Base-by-base conservation (phyloP, 768 basidiomycete species). In the Psilocybe subaeruginosa region DNA sequence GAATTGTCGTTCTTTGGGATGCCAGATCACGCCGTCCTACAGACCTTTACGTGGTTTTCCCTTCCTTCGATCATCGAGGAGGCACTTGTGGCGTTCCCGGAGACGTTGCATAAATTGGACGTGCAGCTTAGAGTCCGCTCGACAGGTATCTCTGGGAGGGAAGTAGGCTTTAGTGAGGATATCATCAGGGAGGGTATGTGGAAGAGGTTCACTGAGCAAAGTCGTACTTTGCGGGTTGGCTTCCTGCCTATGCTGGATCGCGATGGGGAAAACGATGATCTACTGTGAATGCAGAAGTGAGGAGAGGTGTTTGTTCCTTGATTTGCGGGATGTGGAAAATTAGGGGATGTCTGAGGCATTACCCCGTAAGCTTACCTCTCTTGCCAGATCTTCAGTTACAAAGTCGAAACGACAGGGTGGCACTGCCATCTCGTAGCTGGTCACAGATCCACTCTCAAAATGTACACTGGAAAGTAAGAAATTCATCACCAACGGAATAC, bases 31-130 rank as follows among this genome's bases (percentile, higher is more conserved):
- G 59, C 68, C 4, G 58, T 72, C 8, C 52, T 75, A 8, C 66
- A 72, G 54, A 52, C 62, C 4, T 73, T 69, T 58, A 66, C 64
- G 56, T 76, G 74, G 73, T 71, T 69, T 27, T 45, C 60, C 30
- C 65, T 74, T 7, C 69, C 73, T 4, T 62, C 59, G 9, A 68
- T 70, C 31, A 61, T 76, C 43, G 62, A 68, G 35, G 53, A 59
- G 12, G 52, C 58, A 9, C 37, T 66, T 12, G 55, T 45, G 35
- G 48, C 53, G 12, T 64, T 54, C 43, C 58, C 51, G 17, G 58
- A 39, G 45, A 30, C 46, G 16, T 50, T 56, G 7, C 19, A 62
- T 1, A 47, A 19, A 1, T n/a, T 64, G 19, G 46, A 66, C 23
- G 54, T 66, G 2, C 57, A 50, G 50, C 57, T 66, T n/a, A 50